Evolutionary conservation across 257 asterid genomes (phyloP), one percentile per base, ranked within the genome.

Genomic region (Nicotiana noctiflora): DNA sequence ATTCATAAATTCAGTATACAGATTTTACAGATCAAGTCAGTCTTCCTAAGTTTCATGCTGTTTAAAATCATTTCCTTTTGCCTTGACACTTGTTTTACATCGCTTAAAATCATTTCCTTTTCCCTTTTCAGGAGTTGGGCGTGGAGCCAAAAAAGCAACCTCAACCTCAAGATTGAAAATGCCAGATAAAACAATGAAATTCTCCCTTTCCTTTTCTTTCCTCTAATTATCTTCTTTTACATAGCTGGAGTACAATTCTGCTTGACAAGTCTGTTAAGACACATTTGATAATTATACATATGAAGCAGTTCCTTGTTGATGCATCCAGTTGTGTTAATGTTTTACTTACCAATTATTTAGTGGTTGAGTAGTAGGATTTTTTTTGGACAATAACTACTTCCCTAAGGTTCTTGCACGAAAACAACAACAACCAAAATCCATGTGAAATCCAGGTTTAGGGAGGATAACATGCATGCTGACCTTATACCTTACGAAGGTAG

Each of bases 1-100:
- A 89, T 83, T 81, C 75, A 10, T 61, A 25, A 40, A 79, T 32
- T 18, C 70, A 74, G 11, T 37, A 21, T 37, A 60, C 37, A 40
- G 44, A 60, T 60, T 34, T 14, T 60, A 78, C 44, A 37, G 7
- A 37, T 60, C 70, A 63, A 57, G 60, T 78, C 18, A 59, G 81
- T 37, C 21, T 17, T 9, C 57, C 27, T 2, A 46, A 29, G 77
- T 72, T 44, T 72, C 27, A 6, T 44, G 77, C 32, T 4, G 12
- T 10, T 37, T 40, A 11, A 19, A 51, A 4, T 68, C 18, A 17
- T 40, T 37, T 68, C 56, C n/a, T 23, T 46, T 46, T 14, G n/a
- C 67, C 34, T 61, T 23, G 14, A 61, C 56, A 61, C 18, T 21
- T 61, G 17, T 11, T 68, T 40, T 68, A 37, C 56, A 68, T 11